A percentile compares a stretch with the other conserved stretches of the same genome.
Evolutionary conservation across 306 rosid genomes (phyloP).

Genomic region (Cucumis cinereus): DNA sequence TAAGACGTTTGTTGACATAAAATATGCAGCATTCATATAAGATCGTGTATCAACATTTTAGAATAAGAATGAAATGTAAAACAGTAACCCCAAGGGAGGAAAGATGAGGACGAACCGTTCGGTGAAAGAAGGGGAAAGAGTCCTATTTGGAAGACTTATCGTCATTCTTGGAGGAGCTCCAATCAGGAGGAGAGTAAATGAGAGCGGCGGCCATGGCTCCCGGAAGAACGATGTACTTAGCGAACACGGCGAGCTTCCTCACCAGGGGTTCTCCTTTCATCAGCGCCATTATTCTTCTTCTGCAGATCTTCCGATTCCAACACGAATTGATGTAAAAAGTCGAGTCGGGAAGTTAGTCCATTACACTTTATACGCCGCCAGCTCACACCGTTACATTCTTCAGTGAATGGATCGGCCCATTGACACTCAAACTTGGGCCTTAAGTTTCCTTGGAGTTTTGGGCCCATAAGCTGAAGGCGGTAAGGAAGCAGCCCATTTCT

Average conservation of each 20-base stretch:
- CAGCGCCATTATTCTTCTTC: constrained; percentile 19
- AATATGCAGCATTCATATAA: neutral
- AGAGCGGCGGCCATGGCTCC: constrained; percentile 28
- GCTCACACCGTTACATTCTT: neutral
- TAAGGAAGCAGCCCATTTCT: too few relatives aligned
- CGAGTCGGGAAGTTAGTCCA: neutral
- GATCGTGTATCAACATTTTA: neutral
- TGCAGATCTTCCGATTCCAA: neutral
- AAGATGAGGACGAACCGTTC: neutral
- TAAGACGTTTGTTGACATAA: neutral
- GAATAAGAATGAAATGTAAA: neutral
- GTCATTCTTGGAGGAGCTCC: constrained; percentile 5
- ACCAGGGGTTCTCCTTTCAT: constrained; percentile 31
- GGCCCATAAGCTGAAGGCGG: neutral
- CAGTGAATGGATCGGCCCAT: neutral
- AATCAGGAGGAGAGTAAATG: constrained; percentile 29
- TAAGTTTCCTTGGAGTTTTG: neutral
- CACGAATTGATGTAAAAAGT: neutral
- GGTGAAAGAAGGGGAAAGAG: neutral
- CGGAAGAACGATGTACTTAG: constrained; percentile 22
- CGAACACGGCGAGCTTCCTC: constrained; percentile 19
- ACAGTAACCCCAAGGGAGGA: neutral
- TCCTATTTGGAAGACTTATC: constrained; percentile 11
- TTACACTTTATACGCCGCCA: neutral
- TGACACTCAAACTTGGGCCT: neutral